Evolutionary conservation across 345 rosid species (phyloP), one percentile per base, ranked within the genome.

Genomic region (Aquilaria yunnanensis): DNA sequence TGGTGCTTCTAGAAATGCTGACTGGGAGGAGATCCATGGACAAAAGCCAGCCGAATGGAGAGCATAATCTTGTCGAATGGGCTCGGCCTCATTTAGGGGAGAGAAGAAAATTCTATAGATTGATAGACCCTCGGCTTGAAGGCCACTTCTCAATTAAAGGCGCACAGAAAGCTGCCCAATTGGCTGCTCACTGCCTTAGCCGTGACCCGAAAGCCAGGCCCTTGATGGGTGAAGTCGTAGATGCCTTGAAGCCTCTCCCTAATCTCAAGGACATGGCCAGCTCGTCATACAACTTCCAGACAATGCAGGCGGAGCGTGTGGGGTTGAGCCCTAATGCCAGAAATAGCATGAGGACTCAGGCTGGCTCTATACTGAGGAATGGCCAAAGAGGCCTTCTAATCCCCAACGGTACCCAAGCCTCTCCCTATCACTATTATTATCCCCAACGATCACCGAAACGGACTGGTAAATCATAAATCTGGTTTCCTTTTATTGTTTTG

Each of bases 11-110:
- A 41, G 96, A 88, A 76, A 84, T 88, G 82, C 72, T 88, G 67
- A 88, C 92, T 1, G 96, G 96, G 13, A 68, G 92, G 58, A 81
- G 96, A 75, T 66, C 92, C 14, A 92, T 92, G 78, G 98, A 92
- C 76, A 92, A 89, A 74, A 87, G 75, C 73, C 87, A 97, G 7
- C 96, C 97, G 10, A 89, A 92, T 54, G 96, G 96, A 61, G 96
- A 92, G 72, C 93, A 89, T 68, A 92, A 87, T 77, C 92, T 93
- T 30, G 98, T 88, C 0, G 97, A 87, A 79, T 93, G 96, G 92
- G 96, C 95, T 32, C 84, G 88, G 65, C 98, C 92, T 2, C 87
- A 83, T 85, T 85, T 93, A 33, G 82, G 76, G 48, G 97, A 93
- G 79, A 88, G 72, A 76, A 87, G 81, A 72, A 79, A 84, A 73